phyloP scores from a whole-genome alignment of 495 filamentous ascomycete species.

The Penicillium pancosmium region DNA sequence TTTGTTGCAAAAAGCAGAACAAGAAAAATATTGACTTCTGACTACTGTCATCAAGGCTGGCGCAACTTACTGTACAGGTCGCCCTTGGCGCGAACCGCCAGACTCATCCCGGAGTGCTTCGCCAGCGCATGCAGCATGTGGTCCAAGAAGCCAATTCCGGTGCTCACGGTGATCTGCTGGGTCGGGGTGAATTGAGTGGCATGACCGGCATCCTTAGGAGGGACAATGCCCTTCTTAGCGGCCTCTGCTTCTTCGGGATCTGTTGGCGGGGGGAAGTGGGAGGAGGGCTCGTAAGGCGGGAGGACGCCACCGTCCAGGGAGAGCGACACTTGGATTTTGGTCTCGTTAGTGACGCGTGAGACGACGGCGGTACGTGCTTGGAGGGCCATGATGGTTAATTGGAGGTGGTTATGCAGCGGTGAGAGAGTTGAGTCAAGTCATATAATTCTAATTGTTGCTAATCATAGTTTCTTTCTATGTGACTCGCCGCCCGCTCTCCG shows the following conservation, averaged over 20 bases:
- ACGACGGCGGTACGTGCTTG: slow-evolving; percentile 69
- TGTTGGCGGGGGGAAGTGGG: slow-evolving; percentile 41
- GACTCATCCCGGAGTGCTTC: slow-evolving; percentile 92
- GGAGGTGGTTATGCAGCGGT: not conserved
- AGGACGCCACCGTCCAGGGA: slow-evolving; percentile 89
- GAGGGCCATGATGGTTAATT: slow-evolving; percentile 33
- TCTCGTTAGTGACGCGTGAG: slow-evolving; percentile 91
- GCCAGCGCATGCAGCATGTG: slow-evolving; percentile 98
- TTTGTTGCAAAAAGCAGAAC: slow-evolving; percentile 10
- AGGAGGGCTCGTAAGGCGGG: slow-evolving; percentile 56
- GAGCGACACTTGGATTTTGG: slow-evolving; percentile 89
- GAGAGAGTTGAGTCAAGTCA: slow-evolving; percentile 4
- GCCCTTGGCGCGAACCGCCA: slow-evolving; percentile 77
- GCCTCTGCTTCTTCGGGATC: slow-evolving; percentile 45
- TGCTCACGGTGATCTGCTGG: slow-evolving; percentile 85
- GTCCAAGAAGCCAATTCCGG: slow-evolving; percentile 97
- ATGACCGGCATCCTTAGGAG: slow-evolving; percentile 75
- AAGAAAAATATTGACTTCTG: too few species aligned
- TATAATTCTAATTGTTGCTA: slow-evolving; percentile 10
- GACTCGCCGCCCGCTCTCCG: slow-evolving; percentile 21
- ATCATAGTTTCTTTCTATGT: slow-evolving; percentile 25
- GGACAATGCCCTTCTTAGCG: slow-evolving; percentile 76
- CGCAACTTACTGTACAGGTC: slow-evolving; percentile 78
- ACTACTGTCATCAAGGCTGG: too few species aligned
- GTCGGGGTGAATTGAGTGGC: slow-evolving; percentile 78